Base-by-base conservation (phyloP, 495 filamentous ascomycete genomes). In the Melanomma pulvis-pyrius region DNA sequence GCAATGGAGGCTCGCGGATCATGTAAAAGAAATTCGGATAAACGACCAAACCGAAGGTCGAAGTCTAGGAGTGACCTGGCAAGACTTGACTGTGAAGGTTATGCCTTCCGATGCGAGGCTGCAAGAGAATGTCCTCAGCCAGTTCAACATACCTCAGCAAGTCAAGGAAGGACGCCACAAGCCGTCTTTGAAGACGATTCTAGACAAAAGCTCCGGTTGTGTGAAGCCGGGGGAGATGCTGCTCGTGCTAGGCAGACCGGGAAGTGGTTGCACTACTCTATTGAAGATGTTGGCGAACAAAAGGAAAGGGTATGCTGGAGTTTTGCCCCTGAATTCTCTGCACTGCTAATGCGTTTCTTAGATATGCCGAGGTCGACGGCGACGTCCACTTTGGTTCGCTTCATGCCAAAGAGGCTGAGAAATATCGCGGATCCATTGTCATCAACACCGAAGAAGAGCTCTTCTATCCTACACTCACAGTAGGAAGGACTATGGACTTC, bases 201-300 rank as follows among this genome's bases (percentile, higher is more conserved):
- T 92, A 34, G 79, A 88, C 75, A 80, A 82, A 59, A 87, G 88
- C 69, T 83, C 82, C 19, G 84, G 83, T 34, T 74, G 78, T 4
- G 74, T 81, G 7, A 77, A 74, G n/a, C 76, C 77, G 15, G 76
- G 79, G n/a, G 80, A 84, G 63, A 80, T 82, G 82, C 57, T 90
- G 0, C 79, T 92, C 1, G 89, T 92, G 0, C 79, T 92, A 48
- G 90, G 90, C 1, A 78, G 86, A 28, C 90, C 90, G 1, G 90
- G 90, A 0, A 82, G 82, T 48, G 90, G 89, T 12, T 92, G 89
- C 66, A 84, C 87, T 0, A 90, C 87, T 0, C 87, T 92, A 58
- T 73, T 92, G 39, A 90, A 90, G 61, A 79, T 83, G 0, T 78
- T 91, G 46, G 87, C 84, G 8, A 89, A 89, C 59, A 87, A 88